Evolutionary conservation across 2,329 filamentous ascomycete species (phyloP), one percentile per base, ranked within the genome.

Genomic region (Xylaria sp.): DNA sequence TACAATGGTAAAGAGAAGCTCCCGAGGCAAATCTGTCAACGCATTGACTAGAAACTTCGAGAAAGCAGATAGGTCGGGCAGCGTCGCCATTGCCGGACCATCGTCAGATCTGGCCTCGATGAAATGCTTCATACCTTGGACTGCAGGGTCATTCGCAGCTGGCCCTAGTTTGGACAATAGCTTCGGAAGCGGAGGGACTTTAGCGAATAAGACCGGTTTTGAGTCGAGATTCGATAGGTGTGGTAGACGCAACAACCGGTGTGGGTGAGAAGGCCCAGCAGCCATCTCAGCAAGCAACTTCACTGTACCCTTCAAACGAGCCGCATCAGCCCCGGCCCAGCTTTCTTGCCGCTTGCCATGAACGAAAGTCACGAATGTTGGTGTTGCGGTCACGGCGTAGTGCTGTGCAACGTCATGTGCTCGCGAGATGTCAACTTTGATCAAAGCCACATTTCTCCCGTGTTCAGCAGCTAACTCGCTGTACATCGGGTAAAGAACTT

Each of bases 331-430:
- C 1, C 94, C 94, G 59, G 86, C 87, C 94, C 94, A 98, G 73
- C 91, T 87, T 70, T 94, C 91, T 58, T 93, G 88, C 77, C 95
- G 89, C 69, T 90, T 82, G 1, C 94, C 94, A 62, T 87, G 90
- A 9, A 95, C 81, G 77, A 94, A 97, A 0, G 94, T 95, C 76
- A 96, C 88, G 76, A 98, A 97, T 0, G 94, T 97, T 0, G 95
- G 95, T 0, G 94, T 97, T 3, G 91, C 91, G 1, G 88, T 86
- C 61, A 98, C 87, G 1, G 85, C 82, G 77, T 92, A 97, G 68
- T 86, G 86, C 51, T 84, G 84, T 28, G 86, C 89, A 57, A 93
- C 88, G 70, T 89, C 88, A 65, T 85, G 87, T 2, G 91, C 90
- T 13, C 86, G 82, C 18, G 89, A 90, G 57, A 93, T 89, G 77